Percentiles rank a stretch among this genome's conserved stretches.
phyloP scores from a whole-genome alignment of 768 basidiomycete species.

The Lyophyllum semitale region DNA sequence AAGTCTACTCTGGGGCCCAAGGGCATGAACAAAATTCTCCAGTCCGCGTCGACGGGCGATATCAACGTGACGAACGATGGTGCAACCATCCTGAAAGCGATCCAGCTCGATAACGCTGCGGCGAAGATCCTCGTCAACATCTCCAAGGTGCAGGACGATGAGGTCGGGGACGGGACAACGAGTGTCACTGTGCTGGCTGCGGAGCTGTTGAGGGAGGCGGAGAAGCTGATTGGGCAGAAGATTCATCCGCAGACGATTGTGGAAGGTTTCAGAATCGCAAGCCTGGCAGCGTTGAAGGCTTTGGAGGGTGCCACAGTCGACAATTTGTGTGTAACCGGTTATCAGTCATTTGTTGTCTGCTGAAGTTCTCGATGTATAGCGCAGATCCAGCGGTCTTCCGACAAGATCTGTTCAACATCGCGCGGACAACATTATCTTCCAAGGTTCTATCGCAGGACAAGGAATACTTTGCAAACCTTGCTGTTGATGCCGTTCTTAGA shows the following conservation, averaged over 20 bases:
- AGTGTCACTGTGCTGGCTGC: conserved; percentile 89
- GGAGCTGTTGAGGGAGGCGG: conserved; percentile 91
- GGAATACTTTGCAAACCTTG: conserved; percentile 96
- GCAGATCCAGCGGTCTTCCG: conserved; percentile 77
- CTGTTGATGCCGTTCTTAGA: conserved; percentile 93
- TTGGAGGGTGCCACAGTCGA: conserved; percentile 83
- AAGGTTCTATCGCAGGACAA: conserved; percentile 98
- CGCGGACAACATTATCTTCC: conserved; percentile 91
- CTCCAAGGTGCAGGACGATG: conserved; percentile 99
- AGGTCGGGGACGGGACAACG: conserved; percentile 96
- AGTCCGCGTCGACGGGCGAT: conserved; percentile 85
- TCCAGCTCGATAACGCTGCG: conserved; percentile 96
- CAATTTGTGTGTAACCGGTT: conserved; percentile 63
- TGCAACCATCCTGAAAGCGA: conserved; percentile 96
- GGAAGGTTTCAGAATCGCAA: conserved; percentile 95
- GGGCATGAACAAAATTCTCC: conserved; percentile 99
- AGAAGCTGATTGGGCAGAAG: conserved; percentile 87
- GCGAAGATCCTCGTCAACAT: conserved; percentile 99
- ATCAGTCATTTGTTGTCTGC: background rate
- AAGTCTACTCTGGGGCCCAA: conserved; percentile 98
- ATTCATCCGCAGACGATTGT: conserved; percentile 99
- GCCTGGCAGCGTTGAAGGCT: conserved; percentile 78
- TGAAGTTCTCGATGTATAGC: conserved; percentile 33
- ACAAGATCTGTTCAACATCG: conserved; percentile 94
- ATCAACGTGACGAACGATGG: conserved; percentile 99